These are phyloP conservation scores for Fomitopsis pinicola DNA, from an alignment of 1,284 basidiomycete genomes.

Conservation along the genomic window DNA sequence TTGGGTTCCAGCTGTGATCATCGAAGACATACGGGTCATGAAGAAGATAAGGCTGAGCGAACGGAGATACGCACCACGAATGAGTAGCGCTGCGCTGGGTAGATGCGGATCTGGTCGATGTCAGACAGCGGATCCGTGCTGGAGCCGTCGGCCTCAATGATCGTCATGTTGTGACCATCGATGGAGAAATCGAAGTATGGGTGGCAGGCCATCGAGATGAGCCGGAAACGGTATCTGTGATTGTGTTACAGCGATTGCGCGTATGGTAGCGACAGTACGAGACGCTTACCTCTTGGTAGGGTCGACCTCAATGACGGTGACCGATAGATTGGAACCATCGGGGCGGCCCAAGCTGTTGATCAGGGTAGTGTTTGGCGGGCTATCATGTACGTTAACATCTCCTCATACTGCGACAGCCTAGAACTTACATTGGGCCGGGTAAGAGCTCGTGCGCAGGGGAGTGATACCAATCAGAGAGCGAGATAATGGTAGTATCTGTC, in stretches of 20 bases:
- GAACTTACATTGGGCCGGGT: background rate
- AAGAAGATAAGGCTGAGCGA: background rate
- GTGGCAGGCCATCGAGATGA: conserved; percentile 45
- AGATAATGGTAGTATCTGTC: conserved; percentile 24
- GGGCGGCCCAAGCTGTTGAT: conserved; percentile 46
- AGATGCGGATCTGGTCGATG: conserved; percentile 37
- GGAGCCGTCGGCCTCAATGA: conserved; percentile 33
- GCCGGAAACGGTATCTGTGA: conserved; percentile 33
- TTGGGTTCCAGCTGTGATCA: conserved; percentile 13
- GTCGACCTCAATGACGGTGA: conserved; percentile 30
- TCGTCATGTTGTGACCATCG: conserved; percentile 30
- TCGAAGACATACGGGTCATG: background rate
- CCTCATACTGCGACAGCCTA: background rate
- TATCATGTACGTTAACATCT: background rate
- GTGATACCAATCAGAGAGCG: conserved; percentile 27
- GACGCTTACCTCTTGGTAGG: conserved; percentile 20
- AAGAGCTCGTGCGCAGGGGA: conserved; percentile 9
- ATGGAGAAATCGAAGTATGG: conserved; percentile 31
- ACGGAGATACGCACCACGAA: conserved; percentile 16
- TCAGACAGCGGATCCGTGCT: conserved; percentile 29
- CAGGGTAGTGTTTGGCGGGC: conserved; percentile 31
- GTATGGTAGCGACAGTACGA: background rate
- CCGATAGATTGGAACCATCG: conserved; percentile 18
- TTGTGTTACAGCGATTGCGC: background rate
- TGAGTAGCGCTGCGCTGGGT: conserved; percentile 33